Conservation (phyloP, 148 eudicot species). For the Fallopia convolvulus region DNA sequence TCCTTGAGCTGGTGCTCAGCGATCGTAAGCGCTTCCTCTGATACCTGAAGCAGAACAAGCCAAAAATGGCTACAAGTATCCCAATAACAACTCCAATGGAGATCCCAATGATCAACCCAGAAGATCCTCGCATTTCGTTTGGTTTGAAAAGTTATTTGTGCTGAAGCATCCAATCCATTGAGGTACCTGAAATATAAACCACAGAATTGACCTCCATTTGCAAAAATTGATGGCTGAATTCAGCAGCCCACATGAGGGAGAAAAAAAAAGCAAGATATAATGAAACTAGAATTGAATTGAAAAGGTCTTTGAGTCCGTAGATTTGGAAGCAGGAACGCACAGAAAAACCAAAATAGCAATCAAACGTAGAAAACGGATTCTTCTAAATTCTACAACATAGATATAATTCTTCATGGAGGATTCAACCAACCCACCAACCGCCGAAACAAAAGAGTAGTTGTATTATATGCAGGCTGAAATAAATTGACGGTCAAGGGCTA, state of each 20-base stretch:
- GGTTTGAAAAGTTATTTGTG: constrained; percentile 11
- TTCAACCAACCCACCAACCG: constrained; percentile 1
- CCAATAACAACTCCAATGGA: constrained; percentile 91
- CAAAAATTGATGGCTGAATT: not conserved
- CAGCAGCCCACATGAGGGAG: not conserved
- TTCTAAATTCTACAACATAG: not conserved
- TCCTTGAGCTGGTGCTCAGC: constrained; percentile 66
- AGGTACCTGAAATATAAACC: not conserved
- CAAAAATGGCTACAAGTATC: constrained; percentile 49
- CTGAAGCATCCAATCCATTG: constrained; percentile 30
- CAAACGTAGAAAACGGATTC: not conserved
- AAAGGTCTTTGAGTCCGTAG: not conserved
- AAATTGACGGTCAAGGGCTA: not conserved
- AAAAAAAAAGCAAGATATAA: not conserved
- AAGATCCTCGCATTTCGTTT: constrained; percentile 52
- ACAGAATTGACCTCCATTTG: not conserved
- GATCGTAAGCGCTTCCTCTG: constrained; percentile 46
- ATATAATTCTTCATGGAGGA: not conserved
- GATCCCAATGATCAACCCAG: constrained; percentile 65
- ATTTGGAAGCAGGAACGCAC: not conserved
- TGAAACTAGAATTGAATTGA: not conserved
- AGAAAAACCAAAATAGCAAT: not conserved
- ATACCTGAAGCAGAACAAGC: constrained; percentile 55
- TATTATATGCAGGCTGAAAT: not conserved
- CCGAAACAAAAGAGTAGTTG: not conserved